Base-by-base conservation (phyloP, 2,329 filamentous ascomycete genomes). In the Alternaria arborescens region DNA sequence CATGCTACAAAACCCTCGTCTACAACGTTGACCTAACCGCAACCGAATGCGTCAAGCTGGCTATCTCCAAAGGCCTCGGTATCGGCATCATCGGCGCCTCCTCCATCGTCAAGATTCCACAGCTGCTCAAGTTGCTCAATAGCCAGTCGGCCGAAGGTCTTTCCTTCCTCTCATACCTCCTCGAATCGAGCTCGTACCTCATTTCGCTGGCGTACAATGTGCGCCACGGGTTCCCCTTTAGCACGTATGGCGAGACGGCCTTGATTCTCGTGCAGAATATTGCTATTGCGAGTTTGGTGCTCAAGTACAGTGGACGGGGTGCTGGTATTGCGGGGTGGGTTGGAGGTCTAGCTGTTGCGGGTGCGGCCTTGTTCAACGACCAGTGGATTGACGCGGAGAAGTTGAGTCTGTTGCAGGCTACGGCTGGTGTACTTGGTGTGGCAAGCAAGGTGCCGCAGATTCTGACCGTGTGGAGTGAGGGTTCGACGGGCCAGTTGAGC, bases 361-460 rank as follows among this genome's bases (percentile, higher is more conserved):
- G 88, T 1, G 91, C 88, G 55, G 85, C 89, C 20, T 82, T 99
- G 58, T 92, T 96, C 68, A 88, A 82, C 66, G 82, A 88, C 53
- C 83, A 82, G 18, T 61, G 94, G 8, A 81, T 96, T 36, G 86
- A 89, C 68, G 85, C 88, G 80, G 83, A 88, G 69, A 84, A 85
- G 38, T 81, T 97, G 83, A 84, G 84, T 4, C 90, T 91, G 74
- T 81, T 97, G 58, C 94, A 97, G 82, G 92, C 92, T 16, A 91
- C 90, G 51, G 93, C 94, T 0, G 94, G 94, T 40, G 84, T 90
- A 18, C 78, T 99, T 69, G 89, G 93, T 51, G 89, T 98, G 38
- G 91, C 92, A 14, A 95, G 91, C 83, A 99, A 99, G 85, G 79
- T 97, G 56, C 95, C 95, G 44, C 95, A 99, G 84, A 98, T 99